Percentiles rank a stretch among this genome's conserved stretches.
These are phyloP conservation scores for Podospora tetraspora DNA, from an alignment of 495 filamentous ascomycete genomes.

Conservation along the genomic window DNA sequence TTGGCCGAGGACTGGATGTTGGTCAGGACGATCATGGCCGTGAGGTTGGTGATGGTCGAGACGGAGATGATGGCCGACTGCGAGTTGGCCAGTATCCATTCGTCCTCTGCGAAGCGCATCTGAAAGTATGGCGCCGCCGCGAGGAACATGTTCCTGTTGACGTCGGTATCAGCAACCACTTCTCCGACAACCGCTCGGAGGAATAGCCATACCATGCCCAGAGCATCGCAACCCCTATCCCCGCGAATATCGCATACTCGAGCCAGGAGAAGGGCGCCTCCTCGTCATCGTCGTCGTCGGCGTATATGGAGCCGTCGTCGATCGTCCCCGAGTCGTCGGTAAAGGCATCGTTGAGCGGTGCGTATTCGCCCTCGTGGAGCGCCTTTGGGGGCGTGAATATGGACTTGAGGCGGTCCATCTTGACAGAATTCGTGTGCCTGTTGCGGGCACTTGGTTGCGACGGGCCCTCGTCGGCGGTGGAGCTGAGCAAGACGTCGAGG, in stretches of 20 bases:
- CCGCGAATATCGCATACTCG: conserved; percentile 77
- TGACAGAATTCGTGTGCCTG: neutral
- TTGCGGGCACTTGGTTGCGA: neutral
- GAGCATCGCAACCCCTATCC: conserved; percentile 90
- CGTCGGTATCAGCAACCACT: neutral
- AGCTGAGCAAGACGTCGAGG: neutral
- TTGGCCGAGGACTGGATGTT: conserved; percentile 71
- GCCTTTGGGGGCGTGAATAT: conserved; percentile 28
- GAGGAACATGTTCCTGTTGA: conserved; percentile 91
- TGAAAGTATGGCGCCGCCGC: conserved; percentile 93
- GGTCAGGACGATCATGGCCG: conserved; percentile 64
- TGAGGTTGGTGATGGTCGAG: conserved; percentile 74
- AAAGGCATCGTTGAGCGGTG: conserved; percentile 42
- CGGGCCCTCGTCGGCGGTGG: conserved; percentile 1
- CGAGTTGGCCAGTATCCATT: conserved; percentile 71
- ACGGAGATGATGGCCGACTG: conserved; percentile 85
- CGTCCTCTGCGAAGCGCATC: conserved; percentile 64
- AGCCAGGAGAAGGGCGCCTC: conserved; percentile 62
- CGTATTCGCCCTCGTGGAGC: conserved; percentile 47
- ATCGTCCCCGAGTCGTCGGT: conserved; percentile 31
- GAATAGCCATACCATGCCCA: conserved; percentile 77
- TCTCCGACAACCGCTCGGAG: neutral
- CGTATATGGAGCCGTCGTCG: conserved; percentile 32
- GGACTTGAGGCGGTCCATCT: conserved; percentile 30
- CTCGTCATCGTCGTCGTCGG: conserved; percentile 32